A percentile compares a stretch with the other conserved stretches of the same genome.
These are phyloP conservation scores for Aspergillus brunneoviolaceus DNA, from an alignment of 2,329 filamentous ascomycete genomes.

Conservation along the genomic window DNA sequence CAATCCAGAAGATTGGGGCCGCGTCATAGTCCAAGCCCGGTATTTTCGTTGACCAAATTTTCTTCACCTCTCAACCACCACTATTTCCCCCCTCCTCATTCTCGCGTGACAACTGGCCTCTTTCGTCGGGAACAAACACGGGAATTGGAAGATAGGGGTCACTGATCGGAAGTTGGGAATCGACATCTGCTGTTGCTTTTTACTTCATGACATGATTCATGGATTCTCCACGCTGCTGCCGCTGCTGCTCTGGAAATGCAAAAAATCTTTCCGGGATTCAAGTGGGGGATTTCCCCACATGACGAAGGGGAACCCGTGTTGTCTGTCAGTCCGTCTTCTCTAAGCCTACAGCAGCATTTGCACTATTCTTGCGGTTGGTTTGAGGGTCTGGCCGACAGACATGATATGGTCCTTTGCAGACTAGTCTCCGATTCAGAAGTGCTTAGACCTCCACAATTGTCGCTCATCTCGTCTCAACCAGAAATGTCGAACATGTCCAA, in stretches of 20 bases:
- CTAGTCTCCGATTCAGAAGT: neutral
- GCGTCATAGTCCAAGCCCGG: slow-evolving; percentile 5
- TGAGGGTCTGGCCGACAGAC: neutral
- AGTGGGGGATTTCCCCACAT: neutral
- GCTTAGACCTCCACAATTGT: neutral
- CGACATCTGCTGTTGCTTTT: neutral
- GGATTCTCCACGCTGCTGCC: neutral
- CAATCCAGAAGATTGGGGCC: neutral
- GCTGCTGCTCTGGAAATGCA: neutral
- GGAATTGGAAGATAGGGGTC: neutral
- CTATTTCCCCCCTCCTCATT: neutral
- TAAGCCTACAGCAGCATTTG: too few species aligned
- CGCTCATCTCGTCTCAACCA: neutral
- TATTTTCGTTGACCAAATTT: neutral
- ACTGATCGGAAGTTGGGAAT: neutral
- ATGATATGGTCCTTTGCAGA: neutral
- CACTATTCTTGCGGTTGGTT: neutral
- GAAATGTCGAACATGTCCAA: neutral
- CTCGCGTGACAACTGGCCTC: slow-evolving; percentile 1
- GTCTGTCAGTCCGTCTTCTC: neutral
- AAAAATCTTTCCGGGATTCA: neutral
- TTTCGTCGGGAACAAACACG: neutral
- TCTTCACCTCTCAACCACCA: neutral
- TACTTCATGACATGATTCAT: neutral
- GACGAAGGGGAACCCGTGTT: neutral